phyloP scores from a whole-genome alignment of 306 rosid species.

The Quercus robur region DNA sequence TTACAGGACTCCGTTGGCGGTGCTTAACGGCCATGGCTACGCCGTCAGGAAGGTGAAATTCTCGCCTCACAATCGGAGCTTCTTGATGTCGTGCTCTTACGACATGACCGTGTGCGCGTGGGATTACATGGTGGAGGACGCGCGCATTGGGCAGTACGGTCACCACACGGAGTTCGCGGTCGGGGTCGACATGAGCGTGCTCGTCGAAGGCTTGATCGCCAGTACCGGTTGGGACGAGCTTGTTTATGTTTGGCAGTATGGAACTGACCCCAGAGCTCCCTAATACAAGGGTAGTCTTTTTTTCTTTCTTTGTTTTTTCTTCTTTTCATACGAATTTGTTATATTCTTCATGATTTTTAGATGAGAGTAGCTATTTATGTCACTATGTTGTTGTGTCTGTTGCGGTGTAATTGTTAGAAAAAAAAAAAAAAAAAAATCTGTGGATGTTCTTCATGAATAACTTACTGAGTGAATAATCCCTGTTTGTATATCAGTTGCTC shows the following conservation, averaged over 20 bases:
- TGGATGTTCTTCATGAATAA: not conserved
- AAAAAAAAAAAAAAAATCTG: no score
- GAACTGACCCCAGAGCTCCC: constrained; percentile 87
- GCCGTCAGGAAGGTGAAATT: constrained; percentile 77
- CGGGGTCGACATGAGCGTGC: constrained; percentile 91
- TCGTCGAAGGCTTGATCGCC: constrained; percentile 87
- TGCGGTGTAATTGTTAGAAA: not conserved
- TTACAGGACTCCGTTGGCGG: constrained; percentile 53
- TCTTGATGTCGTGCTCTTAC: constrained; percentile 76
- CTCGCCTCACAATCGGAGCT: constrained; percentile 67
- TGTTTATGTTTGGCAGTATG: constrained; percentile 90
- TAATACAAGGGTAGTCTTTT: constrained; percentile 30
- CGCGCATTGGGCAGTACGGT: constrained; percentile 77
- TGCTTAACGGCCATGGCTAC: constrained; percentile 78
- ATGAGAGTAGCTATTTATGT: not conserved
- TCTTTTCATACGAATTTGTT: not conserved
- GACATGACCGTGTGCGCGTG: constrained; percentile 91
- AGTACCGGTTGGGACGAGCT: constrained; percentile 97
- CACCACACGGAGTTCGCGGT: constrained; percentile 89
- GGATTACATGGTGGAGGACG: constrained; percentile 91
- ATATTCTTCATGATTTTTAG: not conserved
- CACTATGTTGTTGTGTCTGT: not conserved
- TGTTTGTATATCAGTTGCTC: not conserved
- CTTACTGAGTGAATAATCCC: not conserved
- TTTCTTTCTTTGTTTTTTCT: not conserved